Conservation (phyloP, 176 grass and related monocot genomes). For the Saccharum spontaneum region DNA sequence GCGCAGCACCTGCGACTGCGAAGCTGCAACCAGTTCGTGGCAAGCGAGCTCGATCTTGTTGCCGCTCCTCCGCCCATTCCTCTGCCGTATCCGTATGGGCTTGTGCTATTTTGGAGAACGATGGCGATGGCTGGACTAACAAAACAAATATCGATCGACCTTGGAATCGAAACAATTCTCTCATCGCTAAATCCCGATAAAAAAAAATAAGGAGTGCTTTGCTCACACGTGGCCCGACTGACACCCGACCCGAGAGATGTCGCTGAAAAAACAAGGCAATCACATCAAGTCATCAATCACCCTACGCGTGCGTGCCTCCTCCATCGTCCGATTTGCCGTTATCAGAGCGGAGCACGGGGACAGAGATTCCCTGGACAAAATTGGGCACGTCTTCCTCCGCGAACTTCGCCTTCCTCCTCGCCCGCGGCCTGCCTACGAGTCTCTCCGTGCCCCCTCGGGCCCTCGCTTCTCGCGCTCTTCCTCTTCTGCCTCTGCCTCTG, state of each 20-base stretch:
- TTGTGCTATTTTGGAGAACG: too few species aligned
- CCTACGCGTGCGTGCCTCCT: neutral
- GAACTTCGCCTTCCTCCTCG: neutral
- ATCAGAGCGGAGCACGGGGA: neutral
- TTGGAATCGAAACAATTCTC: too few species aligned
- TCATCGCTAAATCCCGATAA: too few species aligned
- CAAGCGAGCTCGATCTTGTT: too few species aligned
- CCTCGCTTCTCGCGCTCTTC: constrained; percentile 19
- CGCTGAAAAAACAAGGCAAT: neutral
- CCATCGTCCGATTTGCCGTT: neutral
- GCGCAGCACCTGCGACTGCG: neutral
- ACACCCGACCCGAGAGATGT: neutral
- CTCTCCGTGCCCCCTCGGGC: neutral
- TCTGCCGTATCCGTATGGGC: too few species aligned
- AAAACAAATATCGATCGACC: too few species aligned
- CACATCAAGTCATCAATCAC: neutral
- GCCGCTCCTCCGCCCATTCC: too few species aligned
- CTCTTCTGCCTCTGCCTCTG: too few species aligned
- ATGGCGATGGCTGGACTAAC: too few species aligned
- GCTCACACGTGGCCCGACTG: neutral
- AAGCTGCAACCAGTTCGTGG: neutral
- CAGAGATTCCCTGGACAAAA: neutral
- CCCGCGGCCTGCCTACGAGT: neutral
- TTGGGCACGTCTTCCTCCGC: constrained; percentile 18
- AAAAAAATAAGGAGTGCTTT: too few species aligned